Percentiles rank a stretch among this genome's conserved stretches.
Conservation (phyloP, 306 rosid species). For the Macrotyloma uniflorum region DNA sequence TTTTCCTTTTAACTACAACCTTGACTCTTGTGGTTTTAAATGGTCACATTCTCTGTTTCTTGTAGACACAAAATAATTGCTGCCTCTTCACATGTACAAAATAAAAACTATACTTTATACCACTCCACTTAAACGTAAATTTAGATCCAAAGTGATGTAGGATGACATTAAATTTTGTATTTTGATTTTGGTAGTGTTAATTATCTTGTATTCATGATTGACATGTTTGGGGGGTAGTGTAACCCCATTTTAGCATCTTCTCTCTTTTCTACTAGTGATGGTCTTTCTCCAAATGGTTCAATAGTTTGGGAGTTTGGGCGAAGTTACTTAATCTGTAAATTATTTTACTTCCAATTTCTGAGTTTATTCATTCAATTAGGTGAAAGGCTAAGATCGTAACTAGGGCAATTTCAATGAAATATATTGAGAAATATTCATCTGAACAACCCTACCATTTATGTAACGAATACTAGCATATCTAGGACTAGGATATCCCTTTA, state of each 20-base stretch:
- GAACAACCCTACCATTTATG: background rate
- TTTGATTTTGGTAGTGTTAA: background rate
- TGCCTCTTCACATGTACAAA: constrained; percentile 23
- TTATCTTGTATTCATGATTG: constrained; percentile 22
- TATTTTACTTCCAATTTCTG: background rate
- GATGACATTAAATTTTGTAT: constrained; percentile 1
- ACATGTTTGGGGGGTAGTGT: background rate
- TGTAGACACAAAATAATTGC: constrained; percentile 16
- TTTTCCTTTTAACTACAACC: constrained; percentile 30
- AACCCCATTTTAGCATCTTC: background rate
- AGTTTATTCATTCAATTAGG: constrained; percentile 14
- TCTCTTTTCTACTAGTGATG: background rate
- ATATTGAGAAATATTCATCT: constrained; percentile 1
- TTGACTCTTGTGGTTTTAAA: constrained; percentile 37
- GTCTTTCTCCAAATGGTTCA: background rate
- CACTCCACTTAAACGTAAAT: constrained; percentile 1
- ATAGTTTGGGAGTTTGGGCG: background rate
- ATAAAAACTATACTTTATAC: constrained; percentile 16
- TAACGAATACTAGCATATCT: background rate
- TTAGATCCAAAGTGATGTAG: constrained; percentile 18
- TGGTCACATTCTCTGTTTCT: constrained; percentile 15
- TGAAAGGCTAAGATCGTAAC: background rate
- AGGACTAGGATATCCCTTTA: constrained; percentile 9
- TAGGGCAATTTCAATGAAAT: background rate
- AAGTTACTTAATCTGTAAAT: background rate